Conservation (phyloP, 2,329 filamentous ascomycete genomes). For the Fusarium fracticaudum region DNA sequence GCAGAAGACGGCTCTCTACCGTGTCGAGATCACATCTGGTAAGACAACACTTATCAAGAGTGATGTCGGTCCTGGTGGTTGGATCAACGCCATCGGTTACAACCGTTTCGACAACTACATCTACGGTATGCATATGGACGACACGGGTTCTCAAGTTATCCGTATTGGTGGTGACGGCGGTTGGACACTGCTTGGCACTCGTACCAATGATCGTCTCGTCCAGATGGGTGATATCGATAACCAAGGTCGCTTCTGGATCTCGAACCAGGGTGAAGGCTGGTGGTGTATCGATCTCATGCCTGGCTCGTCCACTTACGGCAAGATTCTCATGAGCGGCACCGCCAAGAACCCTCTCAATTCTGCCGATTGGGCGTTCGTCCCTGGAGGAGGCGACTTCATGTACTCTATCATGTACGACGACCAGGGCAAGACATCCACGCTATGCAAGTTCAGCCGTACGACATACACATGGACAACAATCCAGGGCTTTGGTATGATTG, state of each 20-base stretch:
- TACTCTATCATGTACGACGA: slow-evolving; percentile 23
- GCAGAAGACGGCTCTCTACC: slow-evolving; percentile 26
- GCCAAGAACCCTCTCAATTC: slow-evolving; percentile 1
- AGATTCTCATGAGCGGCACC: slow-evolving; percentile 30
- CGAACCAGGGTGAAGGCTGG: slow-evolving; percentile 34
- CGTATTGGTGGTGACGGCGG: slow-evolving; percentile 34
- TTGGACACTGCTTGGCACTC: slow-evolving; percentile 24
- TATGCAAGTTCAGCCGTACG: slow-evolving; percentile 36
- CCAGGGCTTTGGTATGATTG: slow-evolving; percentile 9
- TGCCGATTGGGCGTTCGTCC: slow-evolving; percentile 40
- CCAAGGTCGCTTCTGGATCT: slow-evolving; percentile 37
- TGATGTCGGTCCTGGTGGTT: slow-evolving; percentile 30
- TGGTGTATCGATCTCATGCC: slow-evolving; percentile 38
- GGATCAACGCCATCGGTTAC: slow-evolving; percentile 36
- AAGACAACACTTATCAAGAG: slow-evolving; percentile 28
- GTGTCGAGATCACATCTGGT: slow-evolving; percentile 27
- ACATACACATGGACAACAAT: slow-evolving; percentile 28
- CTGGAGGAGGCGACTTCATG: slow-evolving; percentile 39
- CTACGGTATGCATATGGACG: slow-evolving; percentile 26
- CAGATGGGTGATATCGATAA: slow-evolving; percentile 40
- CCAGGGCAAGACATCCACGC: not conserved
- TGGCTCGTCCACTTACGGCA: slow-evolving; percentile 30
- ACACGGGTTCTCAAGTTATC: slow-evolving; percentile 32
- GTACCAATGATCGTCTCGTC: slow-evolving; percentile 22
- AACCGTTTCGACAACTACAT: slow-evolving; percentile 36